phyloP scores from a whole-genome alignment of 2,329 filamentous ascomycete species.

The Arthroderma sp. region DNA sequence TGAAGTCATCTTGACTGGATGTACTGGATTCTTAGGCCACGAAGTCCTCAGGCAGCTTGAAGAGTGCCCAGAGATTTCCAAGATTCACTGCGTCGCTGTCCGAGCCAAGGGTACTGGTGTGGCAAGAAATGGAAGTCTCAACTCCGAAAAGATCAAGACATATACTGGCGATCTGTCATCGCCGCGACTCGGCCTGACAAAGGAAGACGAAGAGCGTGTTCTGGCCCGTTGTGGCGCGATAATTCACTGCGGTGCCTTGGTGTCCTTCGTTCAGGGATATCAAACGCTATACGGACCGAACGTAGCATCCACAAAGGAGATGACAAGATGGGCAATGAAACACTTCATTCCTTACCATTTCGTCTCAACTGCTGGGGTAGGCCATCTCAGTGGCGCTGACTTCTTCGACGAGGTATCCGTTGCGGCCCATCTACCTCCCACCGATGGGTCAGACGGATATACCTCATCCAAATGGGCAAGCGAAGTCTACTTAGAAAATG shows the following conservation, averaged over 20 bases:
- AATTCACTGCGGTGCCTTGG: conserved; percentile 44
- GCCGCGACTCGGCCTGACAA: conserved; percentile 30
- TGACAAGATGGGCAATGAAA: conserved; percentile 15
- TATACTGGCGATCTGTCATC: conserved; percentile 30
- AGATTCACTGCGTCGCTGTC: conserved; percentile 36
- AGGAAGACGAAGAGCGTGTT: conserved; percentile 22
- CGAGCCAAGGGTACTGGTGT: conserved; percentile 5
- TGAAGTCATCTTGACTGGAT: conserved; percentile 19
- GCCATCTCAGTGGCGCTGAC: conserved; percentile 19
- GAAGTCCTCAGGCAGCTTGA: conserved; percentile 31
- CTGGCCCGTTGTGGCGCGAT: conserved; percentile 33
- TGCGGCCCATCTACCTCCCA: not conserved
- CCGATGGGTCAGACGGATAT: conserved; percentile 28
- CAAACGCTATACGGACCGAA: conserved; percentile 19
- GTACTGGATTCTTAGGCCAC: conserved; percentile 29
- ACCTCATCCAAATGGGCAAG: conserved; percentile 30
- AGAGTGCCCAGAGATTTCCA: conserved; percentile 20
- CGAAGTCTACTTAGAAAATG: conserved; percentile 24
- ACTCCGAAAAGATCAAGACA: conserved; percentile 21
- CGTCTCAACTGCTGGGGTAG: conserved; percentile 22
- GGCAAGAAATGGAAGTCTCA: not conserved
- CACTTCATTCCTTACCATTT: conserved; percentile 23
- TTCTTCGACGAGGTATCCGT: conserved; percentile 16
- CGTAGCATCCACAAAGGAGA: conserved; percentile 17
- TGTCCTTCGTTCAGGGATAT: conserved; percentile 22